A percentile compares a stretch with the other conserved stretches of the same genome.
Conservation (phyloP, 768 basidiomycete genomes). For the Amanita molliuscula region DNA sequence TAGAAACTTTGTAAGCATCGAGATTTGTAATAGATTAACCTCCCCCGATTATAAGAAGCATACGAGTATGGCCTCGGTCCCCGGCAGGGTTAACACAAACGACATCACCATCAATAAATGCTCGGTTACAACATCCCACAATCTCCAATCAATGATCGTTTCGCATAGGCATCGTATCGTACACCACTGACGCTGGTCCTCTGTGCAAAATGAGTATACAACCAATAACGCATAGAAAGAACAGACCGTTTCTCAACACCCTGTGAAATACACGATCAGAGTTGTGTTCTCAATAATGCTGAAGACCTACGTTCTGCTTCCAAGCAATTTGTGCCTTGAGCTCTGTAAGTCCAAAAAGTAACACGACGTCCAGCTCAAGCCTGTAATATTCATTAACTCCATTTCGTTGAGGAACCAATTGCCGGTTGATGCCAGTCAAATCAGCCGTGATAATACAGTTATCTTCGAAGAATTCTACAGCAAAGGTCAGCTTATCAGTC, state of each 20-base stretch:
- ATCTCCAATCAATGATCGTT: background rate
- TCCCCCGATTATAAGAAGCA: too few relatives aligned
- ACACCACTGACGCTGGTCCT: constrained; percentile 1
- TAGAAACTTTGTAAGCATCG: background rate
- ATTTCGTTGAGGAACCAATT: background rate
- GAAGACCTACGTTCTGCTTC: constrained; percentile 24
- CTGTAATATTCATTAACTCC: constrained; percentile 13
- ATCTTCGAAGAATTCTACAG: constrained; percentile 23
- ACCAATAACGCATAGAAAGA: background rate
- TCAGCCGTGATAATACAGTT: constrained; percentile 15
- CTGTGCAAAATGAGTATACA: background rate
- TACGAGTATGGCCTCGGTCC: too few relatives aligned
- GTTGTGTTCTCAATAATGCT: background rate
- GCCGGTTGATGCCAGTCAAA: constrained; percentile 8
- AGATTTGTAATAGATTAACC: too few relatives aligned
- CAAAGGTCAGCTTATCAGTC: constrained; percentile 3
- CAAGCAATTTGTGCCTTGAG: constrained; percentile 34
- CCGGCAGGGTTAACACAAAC: too few relatives aligned
- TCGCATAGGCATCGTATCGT: background rate
- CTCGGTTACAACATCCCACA: background rate
- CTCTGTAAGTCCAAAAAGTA: constrained; percentile 35
- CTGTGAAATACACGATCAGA: constrained; percentile 4
- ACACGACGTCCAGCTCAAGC: constrained; percentile 25
- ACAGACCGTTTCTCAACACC: constrained; percentile 13
- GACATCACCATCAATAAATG: background rate